Percentiles rank a stretch among this genome's conserved stretches.
phyloP scores from a whole-genome alignment of 163 green algal genomes.

The Scenedesmus sp. region DNA sequence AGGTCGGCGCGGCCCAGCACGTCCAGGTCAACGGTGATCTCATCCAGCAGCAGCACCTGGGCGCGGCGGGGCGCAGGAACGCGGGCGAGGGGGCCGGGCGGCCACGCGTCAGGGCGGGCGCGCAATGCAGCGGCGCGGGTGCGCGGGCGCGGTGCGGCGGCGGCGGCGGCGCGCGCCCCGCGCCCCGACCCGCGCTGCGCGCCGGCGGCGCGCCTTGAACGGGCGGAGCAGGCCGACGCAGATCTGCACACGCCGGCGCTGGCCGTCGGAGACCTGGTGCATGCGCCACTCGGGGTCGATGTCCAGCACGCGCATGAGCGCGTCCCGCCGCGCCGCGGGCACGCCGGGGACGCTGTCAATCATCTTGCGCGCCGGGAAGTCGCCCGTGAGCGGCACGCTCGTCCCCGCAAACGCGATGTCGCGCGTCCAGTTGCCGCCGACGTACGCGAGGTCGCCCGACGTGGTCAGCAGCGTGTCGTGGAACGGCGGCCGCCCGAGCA shows the following conservation, averaged over 20 bases:
- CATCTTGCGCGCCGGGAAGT: slow-evolving; percentile 93
- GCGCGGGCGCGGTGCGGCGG: too few relatives aligned
- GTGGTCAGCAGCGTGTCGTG: slow-evolving; percentile 89
- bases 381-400: slow-evolving; percentile 86
- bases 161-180: too few relatives aligned
- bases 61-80: background rate
- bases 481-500: slow-evolving; percentile 95
- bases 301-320: slow-evolving; percentile 88
- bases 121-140: too few relatives aligned
- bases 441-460: slow-evolving; percentile 88
- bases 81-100: too few relatives aligned
- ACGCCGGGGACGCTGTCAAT: slow-evolving; percentile 84
- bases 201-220: slow-evolving; percentile 65
- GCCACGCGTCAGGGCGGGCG: too few relatives aligned
- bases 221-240: slow-evolving; percentile 82
- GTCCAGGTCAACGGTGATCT: slow-evolving; percentile 99
- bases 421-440: slow-evolving; percentile 90
- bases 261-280: slow-evolving; percentile 96
- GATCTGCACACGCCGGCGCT: slow-evolving; percentile 95
- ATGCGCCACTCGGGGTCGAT: slow-evolving; percentile 95
- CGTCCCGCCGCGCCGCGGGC: slow-evolving; percentile 69
- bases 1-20: slow-evolving; percentile 94
- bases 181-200: too few relatives aligned
- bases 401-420: slow-evolving; percentile 95
- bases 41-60: slow-evolving; percentile 92